A percentile compares a stretch with the other conserved stretches of the same genome.
Conservation (phyloP, 164 flowering plant genomes). For the Aristolochia contorta region DNA sequence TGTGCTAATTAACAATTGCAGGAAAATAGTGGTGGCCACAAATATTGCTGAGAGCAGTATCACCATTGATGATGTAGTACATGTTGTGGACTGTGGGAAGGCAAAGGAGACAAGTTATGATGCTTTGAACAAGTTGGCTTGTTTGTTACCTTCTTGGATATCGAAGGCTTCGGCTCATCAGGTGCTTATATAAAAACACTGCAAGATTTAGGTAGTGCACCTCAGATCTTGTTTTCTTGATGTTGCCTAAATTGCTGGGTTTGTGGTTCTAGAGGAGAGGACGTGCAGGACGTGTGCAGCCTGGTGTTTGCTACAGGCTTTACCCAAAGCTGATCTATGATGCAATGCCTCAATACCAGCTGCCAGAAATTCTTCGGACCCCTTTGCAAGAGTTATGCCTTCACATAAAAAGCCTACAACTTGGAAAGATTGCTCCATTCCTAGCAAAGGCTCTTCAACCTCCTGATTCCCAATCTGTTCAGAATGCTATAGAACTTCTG, state of each 20-base stretch:
- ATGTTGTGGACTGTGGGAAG: constrained; percentile 94
- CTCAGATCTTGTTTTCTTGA: not conserved
- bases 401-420: constrained; percentile 80
- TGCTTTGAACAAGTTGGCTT: constrained; percentile 93
- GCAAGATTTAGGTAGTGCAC: not conserved
- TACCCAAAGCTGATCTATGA: constrained; percentile 79
- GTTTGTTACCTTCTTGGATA: constrained; percentile 91
- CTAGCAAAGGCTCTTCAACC: constrained; percentile 91
- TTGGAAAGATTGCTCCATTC: constrained; percentile 69
- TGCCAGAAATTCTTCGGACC: constrained; percentile 91
- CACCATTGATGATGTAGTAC: constrained; percentile 94
- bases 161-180: constrained; percentile 99
- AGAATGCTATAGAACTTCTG: constrained; percentile 89
- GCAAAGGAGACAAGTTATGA: constrained; percentile 98
- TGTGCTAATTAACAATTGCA: constrained; percentile 14
- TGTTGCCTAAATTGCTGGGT: not conserved
- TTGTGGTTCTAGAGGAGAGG: constrained; percentile 68
- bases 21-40: constrained; percentile 94
- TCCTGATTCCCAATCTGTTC: constrained; percentile 81
- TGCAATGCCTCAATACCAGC: constrained; percentile 76
- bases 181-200: constrained; percentile 29
- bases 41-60: constrained; percentile 98
- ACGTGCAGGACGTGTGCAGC: constrained; percentile 97
- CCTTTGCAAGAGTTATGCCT: constrained; percentile 92
- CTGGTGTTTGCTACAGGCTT: constrained; percentile 85